Percentiles rank a stretch among this genome's conserved stretches.
Conservation (phyloP, 2,329 filamentous ascomycete species). For the Aspergillus transmontanensis region DNA sequence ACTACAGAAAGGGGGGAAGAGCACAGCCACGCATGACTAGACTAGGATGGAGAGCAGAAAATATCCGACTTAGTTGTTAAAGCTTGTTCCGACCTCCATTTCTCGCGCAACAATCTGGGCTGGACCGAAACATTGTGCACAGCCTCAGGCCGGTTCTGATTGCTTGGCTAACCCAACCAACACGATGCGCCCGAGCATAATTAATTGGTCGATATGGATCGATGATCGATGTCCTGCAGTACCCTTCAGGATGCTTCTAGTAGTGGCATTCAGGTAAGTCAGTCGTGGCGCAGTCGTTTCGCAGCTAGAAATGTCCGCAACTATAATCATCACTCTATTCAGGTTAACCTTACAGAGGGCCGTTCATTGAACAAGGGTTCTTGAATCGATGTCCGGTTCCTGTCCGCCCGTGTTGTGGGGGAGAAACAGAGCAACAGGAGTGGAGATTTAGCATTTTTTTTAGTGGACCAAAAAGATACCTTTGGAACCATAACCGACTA, state of each 20-base stretch:
- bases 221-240: neutral
- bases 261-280: neutral
- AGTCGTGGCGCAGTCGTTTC: neutral
- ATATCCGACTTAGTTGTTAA: neutral
- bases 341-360: neutral
- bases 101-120: neutral
- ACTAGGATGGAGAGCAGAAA: neutral
- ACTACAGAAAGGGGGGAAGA: neutral
- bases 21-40: conserved; percentile 8
- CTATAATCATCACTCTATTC: neutral
- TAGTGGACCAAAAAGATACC: neutral
- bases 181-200: neutral
- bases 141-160: conserved; percentile 12
- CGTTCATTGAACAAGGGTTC: neutral
- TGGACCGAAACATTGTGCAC: conserved; percentile 4
- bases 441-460: neutral
- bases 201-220: neutral
- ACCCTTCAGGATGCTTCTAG: neutral
- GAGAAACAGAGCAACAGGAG: neutral
- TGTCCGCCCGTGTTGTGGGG: neutral
- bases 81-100: conserved; percentile 8
- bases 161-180: neutral
- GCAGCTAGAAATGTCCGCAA: neutral
- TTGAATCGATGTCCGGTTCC: neutral
- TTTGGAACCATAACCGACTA: neutral